Evolutionary conservation across 208 protist genomes (phyloP).

Genomic region (Phytomonas sp.): DNA sequence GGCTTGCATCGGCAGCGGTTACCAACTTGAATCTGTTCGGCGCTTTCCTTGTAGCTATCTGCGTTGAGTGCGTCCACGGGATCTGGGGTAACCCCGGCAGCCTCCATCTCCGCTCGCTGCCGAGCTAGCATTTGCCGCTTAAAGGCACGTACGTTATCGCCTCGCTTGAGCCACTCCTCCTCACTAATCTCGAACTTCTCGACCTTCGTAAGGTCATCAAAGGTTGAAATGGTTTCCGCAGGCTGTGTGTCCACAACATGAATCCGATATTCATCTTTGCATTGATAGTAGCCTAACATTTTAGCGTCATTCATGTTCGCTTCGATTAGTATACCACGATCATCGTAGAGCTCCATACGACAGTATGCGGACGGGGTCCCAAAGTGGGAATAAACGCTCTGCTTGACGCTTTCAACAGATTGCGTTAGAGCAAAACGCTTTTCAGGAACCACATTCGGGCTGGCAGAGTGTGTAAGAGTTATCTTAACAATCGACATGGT

Average conservation of each 20-base stretch:
- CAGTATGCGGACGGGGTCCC: slow-evolving; percentile 56
- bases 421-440: slow-evolving; percentile 78
- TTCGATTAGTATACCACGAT: slow-evolving; percentile 49
- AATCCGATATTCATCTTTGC: slow-evolving; percentile 71
- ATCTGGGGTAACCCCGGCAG: slow-evolving; percentile 28
- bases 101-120: slow-evolving; percentile 62
- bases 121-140: slow-evolving; percentile 66
- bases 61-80: slow-evolving; percentile 30
- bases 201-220: slow-evolving; percentile 80
- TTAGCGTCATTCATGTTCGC: slow-evolving; percentile 60
- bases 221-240: slow-evolving; percentile 47
- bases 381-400: slow-evolving; percentile 76
- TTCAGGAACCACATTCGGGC: slow-evolving; percentile 66
- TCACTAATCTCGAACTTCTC: slow-evolving; percentile 90
- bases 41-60: slow-evolving; percentile 63
- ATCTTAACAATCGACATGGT: slow-evolving; percentile 77
- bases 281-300: slow-evolving; percentile 81
- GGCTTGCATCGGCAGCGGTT: slow-evolving; percentile 78
- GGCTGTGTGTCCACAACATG: slow-evolving; percentile 87
- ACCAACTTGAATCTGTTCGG: slow-evolving; percentile 67
- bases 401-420: slow-evolving; percentile 72
- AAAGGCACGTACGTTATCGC: slow-evolving; percentile 70
- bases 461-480: slow-evolving; percentile 76
- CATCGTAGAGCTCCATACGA: slow-evolving; percentile 75
- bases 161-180: slow-evolving; percentile 83